Conservation (phyloP, 495 filamentous ascomycete genomes). For the Lasiosphaeria hispida region DNA sequence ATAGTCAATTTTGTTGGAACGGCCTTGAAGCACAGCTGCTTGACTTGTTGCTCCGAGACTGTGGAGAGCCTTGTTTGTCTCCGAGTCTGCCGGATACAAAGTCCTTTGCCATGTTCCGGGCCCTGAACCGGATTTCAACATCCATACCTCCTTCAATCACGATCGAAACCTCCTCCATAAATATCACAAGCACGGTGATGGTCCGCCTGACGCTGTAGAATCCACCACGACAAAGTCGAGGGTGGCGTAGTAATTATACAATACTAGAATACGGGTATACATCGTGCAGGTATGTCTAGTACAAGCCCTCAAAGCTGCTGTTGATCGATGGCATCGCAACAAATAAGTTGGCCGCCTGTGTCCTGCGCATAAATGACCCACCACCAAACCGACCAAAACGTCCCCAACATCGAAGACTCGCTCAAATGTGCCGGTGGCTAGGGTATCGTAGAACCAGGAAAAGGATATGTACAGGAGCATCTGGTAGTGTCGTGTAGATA, state of each 20-base stretch:
- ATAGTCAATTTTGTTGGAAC: no score
- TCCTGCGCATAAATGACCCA: conserved; percentile 10
- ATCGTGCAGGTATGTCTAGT: conserved; percentile 18
- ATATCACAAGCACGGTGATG: background rate
- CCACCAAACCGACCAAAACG: background rate
- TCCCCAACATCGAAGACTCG: background rate
- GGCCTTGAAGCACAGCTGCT: no score
- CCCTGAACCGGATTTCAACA: background rate
- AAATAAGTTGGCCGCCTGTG: background rate
- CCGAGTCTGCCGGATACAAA: background rate
- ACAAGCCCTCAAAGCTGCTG: conserved; percentile 24
- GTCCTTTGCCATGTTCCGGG: background rate
- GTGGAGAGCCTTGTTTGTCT: no score
- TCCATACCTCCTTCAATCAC: background rate
- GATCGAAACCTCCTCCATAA: background rate
- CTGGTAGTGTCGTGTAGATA: background rate
- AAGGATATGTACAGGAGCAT: conserved; percentile 12
- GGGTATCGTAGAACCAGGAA: conserved; percentile 1
- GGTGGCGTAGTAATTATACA: conserved; percentile 39
- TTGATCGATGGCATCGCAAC: conserved; percentile 4
- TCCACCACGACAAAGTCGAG: conserved; percentile 4
- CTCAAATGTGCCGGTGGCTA: background rate
- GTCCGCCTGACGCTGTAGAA: background rate
- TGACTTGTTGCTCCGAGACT: no score
- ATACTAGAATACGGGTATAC: conserved; percentile 38